Base-by-base conservation (phyloP, 2,329 filamentous ascomycete genomes). In the Penicillium sp. region DNA sequence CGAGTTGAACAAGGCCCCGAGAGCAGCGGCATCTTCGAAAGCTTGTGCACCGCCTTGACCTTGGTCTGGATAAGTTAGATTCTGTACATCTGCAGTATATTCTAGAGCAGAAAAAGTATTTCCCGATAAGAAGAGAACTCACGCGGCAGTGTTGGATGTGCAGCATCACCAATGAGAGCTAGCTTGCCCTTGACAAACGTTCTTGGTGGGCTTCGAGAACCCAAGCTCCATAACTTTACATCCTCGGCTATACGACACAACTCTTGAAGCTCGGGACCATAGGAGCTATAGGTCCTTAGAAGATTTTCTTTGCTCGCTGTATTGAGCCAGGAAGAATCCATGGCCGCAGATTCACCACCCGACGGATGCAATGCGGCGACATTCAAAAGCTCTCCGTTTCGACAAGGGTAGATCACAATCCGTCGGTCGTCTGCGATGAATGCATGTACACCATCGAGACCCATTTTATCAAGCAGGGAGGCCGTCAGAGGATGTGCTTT, bases 21-120 rank as follows among this genome's bases (percentile, higher is more conserved):
- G 45, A 9, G 57, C 60, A 3, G 56, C 46, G 1, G 52, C 64
- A 35, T 68, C 64, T 45, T 67, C 64, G 22, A 67, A 53, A 0
- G 55, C 56, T 32, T 65, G 63, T 0, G 59, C 59, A 7, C 53
- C 65, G 0, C 59, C 64, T 44, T 67, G 67, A 8, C 60, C 66
- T 37, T 68, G 66, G 36, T 67, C 18, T 22, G 18, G 5, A 9
- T 5, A 9, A 22, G 18, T 22, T 5, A 22, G 18, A 5, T 22
- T 5, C 5, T 22, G 5, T 22, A 9, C 9, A 5, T 22, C 9
- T 9, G 9, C 18, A 22, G 5, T 22, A 9, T 22, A 9, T 5
- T 5, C 5, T 22, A 9, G 18, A 9, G 18, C 18, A 9, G 18
- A n/a, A n/a, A n/a, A n/a, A n/a, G n/a, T n/a, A n/a, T n/a, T n/a